These are phyloP conservation scores for Hyaloscypha variabilis DNA, from an alignment of 495 filamentous ascomycete species.

Conservation along the genomic window DNA sequence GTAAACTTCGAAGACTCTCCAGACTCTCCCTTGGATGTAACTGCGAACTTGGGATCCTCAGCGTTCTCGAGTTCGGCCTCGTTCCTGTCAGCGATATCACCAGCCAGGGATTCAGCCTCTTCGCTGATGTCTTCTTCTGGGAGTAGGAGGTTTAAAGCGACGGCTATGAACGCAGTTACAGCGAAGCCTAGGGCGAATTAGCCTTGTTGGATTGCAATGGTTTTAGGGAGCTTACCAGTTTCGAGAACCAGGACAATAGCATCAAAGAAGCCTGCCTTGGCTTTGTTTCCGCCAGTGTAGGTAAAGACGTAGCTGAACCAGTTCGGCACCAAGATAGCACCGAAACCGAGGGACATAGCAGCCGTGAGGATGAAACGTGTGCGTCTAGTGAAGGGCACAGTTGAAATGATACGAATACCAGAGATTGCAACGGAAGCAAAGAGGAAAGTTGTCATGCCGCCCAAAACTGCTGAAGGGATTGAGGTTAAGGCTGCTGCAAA, in stretches of 20 bases:
- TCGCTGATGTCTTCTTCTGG: slow-evolving; percentile 67
- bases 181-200: slow-evolving; percentile 49
- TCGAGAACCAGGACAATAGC: slow-evolving; percentile 81
- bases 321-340: slow-evolving; percentile 77
- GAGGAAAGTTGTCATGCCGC: slow-evolving; percentile 93
- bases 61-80: not conserved
- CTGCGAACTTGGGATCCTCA: not conserved
- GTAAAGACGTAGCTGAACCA: slow-evolving; percentile 79
- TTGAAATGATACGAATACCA: slow-evolving; percentile 81
- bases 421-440: slow-evolving; percentile 85
- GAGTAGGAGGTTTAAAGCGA: slow-evolving; percentile 74
- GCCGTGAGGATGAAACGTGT: slow-evolving; percentile 89
- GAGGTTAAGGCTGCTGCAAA: slow-evolving; percentile 87
- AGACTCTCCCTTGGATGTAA: not conserved
- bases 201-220: not conserved
- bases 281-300: slow-evolving; percentile 44
- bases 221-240: slow-evolving; percentile 46
- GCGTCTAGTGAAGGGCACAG: slow-evolving; percentile 77
- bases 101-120: slow-evolving; percentile 43
- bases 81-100: slow-evolving; percentile 15
- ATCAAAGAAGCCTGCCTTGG: slow-evolving; percentile 77
- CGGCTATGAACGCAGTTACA: slow-evolving; percentile 69
- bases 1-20: not conserved
- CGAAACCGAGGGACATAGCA: slow-evolving; percentile 74
- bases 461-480: slow-evolving; percentile 79